A percentile compares a stretch with the other conserved stretches of the same genome.
Conservation (phyloP, 495 filamentous ascomycete genomes). For the Pseudevernia furfuracea region DNA sequence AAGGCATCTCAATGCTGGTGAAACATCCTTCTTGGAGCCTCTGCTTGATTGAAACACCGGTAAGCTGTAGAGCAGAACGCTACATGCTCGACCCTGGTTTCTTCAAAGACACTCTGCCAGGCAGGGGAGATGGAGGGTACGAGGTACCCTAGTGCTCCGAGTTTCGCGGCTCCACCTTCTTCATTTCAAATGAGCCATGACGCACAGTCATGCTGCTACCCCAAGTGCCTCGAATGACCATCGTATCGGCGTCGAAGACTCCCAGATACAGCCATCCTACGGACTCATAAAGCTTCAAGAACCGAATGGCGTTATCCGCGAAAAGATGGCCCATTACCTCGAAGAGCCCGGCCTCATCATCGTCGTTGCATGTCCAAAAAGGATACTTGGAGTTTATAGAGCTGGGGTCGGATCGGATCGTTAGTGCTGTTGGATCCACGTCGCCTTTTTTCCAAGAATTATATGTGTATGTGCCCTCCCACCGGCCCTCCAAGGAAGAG, state of each 20-base stretch:
- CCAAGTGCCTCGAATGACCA: constrained; percentile 9
- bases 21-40: too few relatives aligned
- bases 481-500: constrained; percentile 3
- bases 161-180: background rate
- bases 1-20: too few relatives aligned
- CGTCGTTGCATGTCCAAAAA: constrained; percentile 6
- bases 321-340: constrained; percentile 8
- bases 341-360: constrained; percentile 1
- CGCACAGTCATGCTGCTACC: constrained; percentile 6
- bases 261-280: background rate
- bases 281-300: background rate
- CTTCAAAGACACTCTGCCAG: too few relatives aligned
- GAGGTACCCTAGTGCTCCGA: too few relatives aligned
- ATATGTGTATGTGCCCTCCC: constrained; percentile 17
- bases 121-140: too few relatives aligned
- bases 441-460: background rate
- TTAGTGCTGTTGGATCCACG: constrained; percentile 5
- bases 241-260: constrained; percentile 2
- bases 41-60: too few relatives aligned
- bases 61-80: too few relatives aligned
- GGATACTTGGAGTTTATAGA: background rate
- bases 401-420: background rate
- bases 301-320: background rate
- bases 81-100: too few relatives aligned
- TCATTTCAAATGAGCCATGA: background rate